Evolutionary conservation across 106 monocot genomes (phyloP).

Genomic region (Posidonia australis): DNA sequence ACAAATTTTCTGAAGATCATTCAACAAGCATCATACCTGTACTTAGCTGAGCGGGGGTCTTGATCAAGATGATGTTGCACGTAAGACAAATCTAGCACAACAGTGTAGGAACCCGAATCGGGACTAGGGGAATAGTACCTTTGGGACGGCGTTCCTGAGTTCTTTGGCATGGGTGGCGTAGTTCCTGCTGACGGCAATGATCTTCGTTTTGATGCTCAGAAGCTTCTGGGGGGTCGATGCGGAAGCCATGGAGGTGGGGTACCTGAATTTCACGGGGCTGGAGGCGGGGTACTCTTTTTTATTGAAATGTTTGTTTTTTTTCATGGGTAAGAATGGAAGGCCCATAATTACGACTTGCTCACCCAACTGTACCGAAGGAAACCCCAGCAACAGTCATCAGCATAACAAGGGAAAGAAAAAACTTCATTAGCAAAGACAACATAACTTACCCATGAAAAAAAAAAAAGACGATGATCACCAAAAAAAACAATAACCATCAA

Average conservation of each 20-base stretch:
- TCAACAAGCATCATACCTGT: constrained; percentile 45
- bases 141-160: constrained; percentile 91
- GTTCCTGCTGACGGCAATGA: constrained; percentile 80
- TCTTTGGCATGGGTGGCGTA: constrained; percentile 95
- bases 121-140: constrained; percentile 20
- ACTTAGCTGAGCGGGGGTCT: constrained; percentile 85
- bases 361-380: constrained; percentile 7
- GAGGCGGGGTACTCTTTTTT: too few relatives aligned
- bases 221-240: constrained; percentile 26
- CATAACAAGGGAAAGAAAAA: too few relatives aligned
- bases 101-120: constrained; percentile 31
- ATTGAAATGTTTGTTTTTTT: too few relatives aligned
- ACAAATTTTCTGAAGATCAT: too few relatives aligned
- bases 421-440: too few relatives aligned
- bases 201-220: constrained; percentile 64
- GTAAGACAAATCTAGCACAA: constrained; percentile 93
- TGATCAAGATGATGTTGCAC: constrained; percentile 86
- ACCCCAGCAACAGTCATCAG: too few relatives aligned
- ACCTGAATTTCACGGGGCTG: too few relatives aligned
- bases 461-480: too few relatives aligned
- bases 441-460: too few relatives aligned
- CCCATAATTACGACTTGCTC: background rate
- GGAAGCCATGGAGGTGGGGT: background rate
- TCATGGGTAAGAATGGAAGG: background rate
- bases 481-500: too few relatives aligned